Base-by-base conservation (phyloP, 768 basidiomycete species). In the Heimioporus sp. region DNA sequence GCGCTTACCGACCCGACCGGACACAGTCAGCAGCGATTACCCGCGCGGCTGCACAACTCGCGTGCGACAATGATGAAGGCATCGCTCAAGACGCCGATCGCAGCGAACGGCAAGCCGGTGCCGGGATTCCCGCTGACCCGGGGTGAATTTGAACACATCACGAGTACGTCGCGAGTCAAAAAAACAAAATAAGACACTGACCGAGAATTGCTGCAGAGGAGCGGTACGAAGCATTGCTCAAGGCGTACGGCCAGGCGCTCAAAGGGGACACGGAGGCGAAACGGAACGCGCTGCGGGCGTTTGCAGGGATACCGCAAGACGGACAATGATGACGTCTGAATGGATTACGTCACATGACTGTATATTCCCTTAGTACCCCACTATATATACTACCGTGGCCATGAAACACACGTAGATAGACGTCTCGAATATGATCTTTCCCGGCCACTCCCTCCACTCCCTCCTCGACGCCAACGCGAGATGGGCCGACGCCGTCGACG, bases 401-500 rank as follows among this genome's bases (percentile, higher is more conserved):
- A n/a, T n/a, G n/a, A n/a, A n/a, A n/a, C n/a, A n/a, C n/a, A n/a
- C n/a, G n/a, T n/a, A n/a, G 24, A 28, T 28, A 4, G 24, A 8
- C 53, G 39, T 49, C 0, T 43, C 49, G 0, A 7, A 6, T 6
- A 28, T 28, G 24, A 28, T 28, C 5, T 28, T 28, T 28, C 24
- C 24, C 24, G 6, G 24, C 7, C 24, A 6, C 48, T 38, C 46
- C 30, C 5, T 51, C 0, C 49, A 56, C 3, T n/a, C 21, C 4
- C 64, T 83, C 37, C 69, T 84, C 56, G 59, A 68, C 19, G 65
- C 65, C 38, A 95, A 95, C 69, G 70, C 75, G 4, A 76, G 80
- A 53, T 95, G 92, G 92, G 85, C 89, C 0, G 61, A 73, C 24
- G 76, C 80, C 37, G 81, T 91, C 52, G 63, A 76, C 28, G 51